These are phyloP conservation scores for Hypoxylon fragiforme DNA, from an alignment of 495 filamentous ascomycete species.

Conservation along the genomic window DNA sequence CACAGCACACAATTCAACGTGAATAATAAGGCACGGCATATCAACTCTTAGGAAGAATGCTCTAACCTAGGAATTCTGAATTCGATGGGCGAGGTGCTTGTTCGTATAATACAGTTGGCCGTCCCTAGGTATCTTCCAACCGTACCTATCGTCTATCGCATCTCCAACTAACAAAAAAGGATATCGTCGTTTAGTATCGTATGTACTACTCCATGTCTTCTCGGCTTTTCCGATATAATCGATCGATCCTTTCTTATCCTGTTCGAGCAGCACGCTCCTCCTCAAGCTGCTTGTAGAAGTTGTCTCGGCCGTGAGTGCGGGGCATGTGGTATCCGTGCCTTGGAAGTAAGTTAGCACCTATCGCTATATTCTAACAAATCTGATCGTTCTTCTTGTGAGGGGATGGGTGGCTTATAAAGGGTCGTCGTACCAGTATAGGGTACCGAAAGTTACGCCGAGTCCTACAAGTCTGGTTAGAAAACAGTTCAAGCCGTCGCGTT, in stretches of 20 bases:
- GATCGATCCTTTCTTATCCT: slow-evolving; percentile 18
- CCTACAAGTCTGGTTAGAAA: slow-evolving; percentile 39
- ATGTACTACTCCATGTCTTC: not conserved
- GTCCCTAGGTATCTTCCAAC: slow-evolving; percentile 11
- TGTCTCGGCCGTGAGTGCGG: slow-evolving; percentile 52
- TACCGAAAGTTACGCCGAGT: slow-evolving; percentile 48
- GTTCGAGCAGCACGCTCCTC: slow-evolving; percentile 44
- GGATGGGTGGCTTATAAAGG: not conserved
- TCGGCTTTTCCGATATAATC: not conserved
- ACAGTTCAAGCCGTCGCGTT: too few relatives aligned
- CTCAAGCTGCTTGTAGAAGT: slow-evolving; percentile 52
- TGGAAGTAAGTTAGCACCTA: slow-evolving; percentile 22
- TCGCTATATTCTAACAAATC: not conserved
- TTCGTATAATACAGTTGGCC: slow-evolving; percentile 29
- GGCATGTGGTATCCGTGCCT: slow-evolving; percentile 60
- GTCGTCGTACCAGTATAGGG: slow-evolving; percentile 51
- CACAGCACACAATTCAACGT: not conserved
- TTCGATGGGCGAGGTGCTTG: slow-evolving; percentile 21
- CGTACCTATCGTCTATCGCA: slow-evolving; percentile 10
- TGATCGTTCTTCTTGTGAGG: not conserved
- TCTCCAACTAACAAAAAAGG: slow-evolving; percentile 6
- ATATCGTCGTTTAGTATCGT: slow-evolving; percentile 14
- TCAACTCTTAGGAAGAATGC: slow-evolving; percentile 8
- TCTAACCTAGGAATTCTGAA: slow-evolving; percentile 19
- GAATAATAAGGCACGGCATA: not conserved